These are phyloP conservation scores for Mytilinidion resinicola DNA, from an alignment of 495 filamentous ascomycete genomes.

Conservation along the genomic window DNA sequence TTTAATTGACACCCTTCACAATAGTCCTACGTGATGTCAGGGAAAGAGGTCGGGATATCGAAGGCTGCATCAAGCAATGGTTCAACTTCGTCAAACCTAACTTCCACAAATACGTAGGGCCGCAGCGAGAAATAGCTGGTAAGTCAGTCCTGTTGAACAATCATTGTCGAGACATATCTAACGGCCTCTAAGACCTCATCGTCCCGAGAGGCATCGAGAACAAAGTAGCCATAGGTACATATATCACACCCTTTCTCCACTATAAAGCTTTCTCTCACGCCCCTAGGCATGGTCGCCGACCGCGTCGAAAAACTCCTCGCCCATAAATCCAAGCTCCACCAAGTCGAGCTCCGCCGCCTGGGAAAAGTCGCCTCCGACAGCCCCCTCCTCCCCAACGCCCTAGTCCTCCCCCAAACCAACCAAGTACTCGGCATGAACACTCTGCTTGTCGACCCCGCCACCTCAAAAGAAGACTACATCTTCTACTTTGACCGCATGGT, in stretches of 20 bases:
- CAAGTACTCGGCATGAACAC: conserved; percentile 86
- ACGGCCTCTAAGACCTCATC: conserved; percentile 66
- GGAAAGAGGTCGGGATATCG: conserved; percentile 78
- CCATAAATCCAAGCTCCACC: conserved; percentile 80
- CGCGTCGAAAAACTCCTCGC: conserved; percentile 77
- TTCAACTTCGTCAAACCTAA: conserved; percentile 94
- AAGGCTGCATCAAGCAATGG: conserved; percentile 98
- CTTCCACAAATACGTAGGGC: conserved; percentile 82
- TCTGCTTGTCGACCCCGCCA: conserved; percentile 75
- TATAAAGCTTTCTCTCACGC: neutral
- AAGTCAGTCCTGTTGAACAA: neutral
- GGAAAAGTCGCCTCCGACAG: conserved; percentile 61
- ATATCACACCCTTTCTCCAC: neutral
- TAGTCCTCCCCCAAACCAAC: conserved; percentile 62
- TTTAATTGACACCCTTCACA: neutral
- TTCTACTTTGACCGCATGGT: conserved; percentile 92
- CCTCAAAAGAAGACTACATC: conserved; percentile 81
- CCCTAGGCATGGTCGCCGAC: conserved; percentile 72
- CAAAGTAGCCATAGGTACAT: conserved; percentile 66
- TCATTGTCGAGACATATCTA: neutral
- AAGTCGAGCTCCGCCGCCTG: conserved; percentile 64
- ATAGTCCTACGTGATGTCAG: conserved; percentile 63
- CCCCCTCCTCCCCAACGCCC: conserved; percentile 64
- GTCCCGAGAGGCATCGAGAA: conserved; percentile 93
- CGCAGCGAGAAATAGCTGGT: conserved; percentile 57